phyloP scores from a whole-genome alignment of 177 flowering plant species.

The Vitis hybrid region DNA sequence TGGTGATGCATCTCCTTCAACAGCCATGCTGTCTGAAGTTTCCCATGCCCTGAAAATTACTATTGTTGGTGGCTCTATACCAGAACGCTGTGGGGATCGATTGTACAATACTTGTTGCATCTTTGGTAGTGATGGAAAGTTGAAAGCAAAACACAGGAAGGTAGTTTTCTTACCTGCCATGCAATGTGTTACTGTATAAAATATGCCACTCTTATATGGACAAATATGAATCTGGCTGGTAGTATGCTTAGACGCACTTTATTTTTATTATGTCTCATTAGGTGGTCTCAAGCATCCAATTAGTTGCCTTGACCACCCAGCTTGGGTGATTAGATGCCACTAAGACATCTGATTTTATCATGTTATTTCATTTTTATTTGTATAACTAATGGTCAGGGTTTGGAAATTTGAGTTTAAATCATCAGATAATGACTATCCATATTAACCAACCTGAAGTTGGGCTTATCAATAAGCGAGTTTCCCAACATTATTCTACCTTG shows the following conservation, averaged over 20 bases:
- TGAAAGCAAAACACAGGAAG: slow-evolving; percentile 93
- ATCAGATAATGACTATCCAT: background rate
- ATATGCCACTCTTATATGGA: background rate
- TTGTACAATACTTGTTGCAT: slow-evolving; percentile 93
- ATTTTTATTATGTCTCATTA: too few species aligned
- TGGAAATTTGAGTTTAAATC: too few species aligned
- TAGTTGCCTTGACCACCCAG: too few species aligned
- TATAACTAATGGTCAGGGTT: too few species aligned
- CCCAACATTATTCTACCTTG: background rate
- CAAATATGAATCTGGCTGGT: too few species aligned
- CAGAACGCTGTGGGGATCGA: slow-evolving; percentile 74
- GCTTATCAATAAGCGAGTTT: background rate
- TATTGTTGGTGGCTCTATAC: slow-evolving; percentile 93
- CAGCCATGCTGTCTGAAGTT: slow-evolving; percentile 87
- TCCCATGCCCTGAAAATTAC: slow-evolving; percentile 63
- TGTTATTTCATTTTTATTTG: too few species aligned
- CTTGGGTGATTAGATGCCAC: too few species aligned
- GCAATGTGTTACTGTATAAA: background rate
- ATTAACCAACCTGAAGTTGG: background rate
- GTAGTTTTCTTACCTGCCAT: slow-evolving; percentile 26
- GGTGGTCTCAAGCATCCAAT: too few species aligned
- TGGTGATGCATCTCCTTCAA: slow-evolving; percentile 80
- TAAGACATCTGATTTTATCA: too few species aligned
- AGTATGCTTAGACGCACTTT: too few species aligned
- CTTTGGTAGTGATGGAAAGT: slow-evolving; percentile 79